Percentiles rank a stretch among this genome's conserved stretches.
Evolutionary conservation across 2,329 filamentous ascomycete species (phyloP).

Genomic region (Phialocephala subalpina): DNA sequence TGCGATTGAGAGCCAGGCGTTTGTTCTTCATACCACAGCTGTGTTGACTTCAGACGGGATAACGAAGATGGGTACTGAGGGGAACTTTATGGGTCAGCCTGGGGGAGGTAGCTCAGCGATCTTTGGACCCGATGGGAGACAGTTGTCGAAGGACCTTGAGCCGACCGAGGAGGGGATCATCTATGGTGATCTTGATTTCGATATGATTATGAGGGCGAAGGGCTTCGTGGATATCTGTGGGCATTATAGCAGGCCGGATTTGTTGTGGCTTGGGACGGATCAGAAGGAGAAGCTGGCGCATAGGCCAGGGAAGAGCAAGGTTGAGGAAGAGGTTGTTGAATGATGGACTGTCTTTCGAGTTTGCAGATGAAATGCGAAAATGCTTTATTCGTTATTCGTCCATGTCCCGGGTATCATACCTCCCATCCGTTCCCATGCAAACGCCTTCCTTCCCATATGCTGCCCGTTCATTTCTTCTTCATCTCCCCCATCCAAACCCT

Average conservation of each 20-base stretch:
- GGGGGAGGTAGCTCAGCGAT: constrained; percentile 58
- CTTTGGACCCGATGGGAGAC: constrained; percentile 58
- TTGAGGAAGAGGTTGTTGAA: constrained; percentile 1
- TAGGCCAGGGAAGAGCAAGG: constrained; percentile 3
- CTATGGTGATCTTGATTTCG: constrained; percentile 48
- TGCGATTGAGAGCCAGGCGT: constrained; percentile 64
- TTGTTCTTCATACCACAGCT: constrained; percentile 62
- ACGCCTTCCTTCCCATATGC: background rate
- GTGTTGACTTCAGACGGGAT: constrained; percentile 59
- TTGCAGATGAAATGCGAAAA: background rate
- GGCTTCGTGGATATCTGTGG: constrained; percentile 35
- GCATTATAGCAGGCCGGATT: constrained; percentile 35
- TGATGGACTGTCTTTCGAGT: background rate
- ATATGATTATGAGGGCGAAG: constrained; percentile 30
- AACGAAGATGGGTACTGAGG: constrained; percentile 40
- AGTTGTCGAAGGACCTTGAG: constrained; percentile 49
- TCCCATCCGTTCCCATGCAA: constrained; percentile 4
- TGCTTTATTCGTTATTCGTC: background rate
- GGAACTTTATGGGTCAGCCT: constrained; percentile 51
- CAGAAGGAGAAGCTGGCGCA: constrained; percentile 26
- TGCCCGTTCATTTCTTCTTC: constrained; percentile 39
- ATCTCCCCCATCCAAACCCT: constrained; percentile 70
- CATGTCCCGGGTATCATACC: constrained; percentile 17
- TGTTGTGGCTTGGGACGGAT: constrained; percentile 36
- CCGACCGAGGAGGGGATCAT: constrained; percentile 62